Base-by-base conservation (phyloP, 768 basidiomycete genomes). In the Pisolithus tinctorius region DNA sequence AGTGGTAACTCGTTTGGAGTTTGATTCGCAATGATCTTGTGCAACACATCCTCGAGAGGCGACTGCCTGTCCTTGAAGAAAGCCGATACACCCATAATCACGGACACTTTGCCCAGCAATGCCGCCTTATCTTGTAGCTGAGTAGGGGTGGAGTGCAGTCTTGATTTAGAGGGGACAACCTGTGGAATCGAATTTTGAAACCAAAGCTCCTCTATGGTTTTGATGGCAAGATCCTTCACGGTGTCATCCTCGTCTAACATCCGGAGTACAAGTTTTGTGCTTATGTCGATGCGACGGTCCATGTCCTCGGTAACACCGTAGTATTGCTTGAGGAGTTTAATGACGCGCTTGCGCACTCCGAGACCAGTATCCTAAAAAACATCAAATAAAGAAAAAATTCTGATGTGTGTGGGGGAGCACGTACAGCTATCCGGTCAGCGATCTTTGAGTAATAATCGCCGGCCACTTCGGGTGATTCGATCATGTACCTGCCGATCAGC, bases 401-500 rank as follows among this genome's bases (percentile, higher is more conserved):
- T 20, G 17, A 10, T 1, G 39, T 17, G 25, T 34, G 34, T 13
- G 16, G 16, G 30, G n/a, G 36, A 17, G 30, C 0, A 71, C 82
- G 64, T 69, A 96, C 94, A 37, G 89, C 87, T 57, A 96, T 91
- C 4, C 96, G 86, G 53, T 92, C 88, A 2, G 88, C 83, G 48
- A 99, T 89, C 65, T 83, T 84, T 44, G 78, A 75, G 60, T 94
- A 95, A 69, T 98, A 98, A 59, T 93, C 83, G 4, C 80, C 80
- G 0, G 89, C 91, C n/a, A 98, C 83, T 50, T 84, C 83, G 0
- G 92, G 90, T 0, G 86, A 84, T 54, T 92, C 86, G 34, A 93
- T 81, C 74, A 98, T 85, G 61, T 98, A 95, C 70, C 93, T 95
- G n/a, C 96, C 96, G 51, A 98, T 90, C 51, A 99, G 72, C 62